Percentiles rank a stretch among this genome's conserved stretches.
These are phyloP conservation scores for Mycena rebaudengoi DNA, from an alignment of 768 basidiomycete species.

Conservation along the genomic window DNA sequence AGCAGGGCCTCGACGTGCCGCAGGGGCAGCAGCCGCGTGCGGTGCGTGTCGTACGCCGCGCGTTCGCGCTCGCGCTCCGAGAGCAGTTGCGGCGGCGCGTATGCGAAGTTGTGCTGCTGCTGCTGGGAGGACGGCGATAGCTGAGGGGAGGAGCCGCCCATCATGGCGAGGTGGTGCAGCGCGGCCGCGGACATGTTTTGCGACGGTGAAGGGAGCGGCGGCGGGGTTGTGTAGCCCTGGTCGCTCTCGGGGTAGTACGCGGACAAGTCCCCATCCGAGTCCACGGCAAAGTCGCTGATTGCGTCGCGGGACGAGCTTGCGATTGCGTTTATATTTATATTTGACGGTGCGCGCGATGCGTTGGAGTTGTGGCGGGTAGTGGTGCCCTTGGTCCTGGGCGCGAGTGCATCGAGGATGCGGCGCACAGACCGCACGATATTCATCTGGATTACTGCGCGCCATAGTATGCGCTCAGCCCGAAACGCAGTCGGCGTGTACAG, in stretches of 20 bases:
- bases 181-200: too few relatives aligned
- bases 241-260: too few relatives aligned
- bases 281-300: too few relatives aligned
- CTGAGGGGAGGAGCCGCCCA: too few relatives aligned
- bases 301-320: too few relatives aligned
- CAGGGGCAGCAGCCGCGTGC: constrained; percentile 60
- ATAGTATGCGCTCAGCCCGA: constrained; percentile 78
- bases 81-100: constrained; percentile 35
- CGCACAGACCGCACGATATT: constrained; percentile 83
- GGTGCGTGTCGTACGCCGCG: constrained; percentile 3
- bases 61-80: constrained; percentile 16
- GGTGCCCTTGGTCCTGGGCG: constrained; percentile 25
- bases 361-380: constrained; percentile 40
- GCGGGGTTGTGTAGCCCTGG: too few relatives aligned
- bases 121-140: constrained; percentile 31
- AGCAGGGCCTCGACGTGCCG: constrained; percentile 75
- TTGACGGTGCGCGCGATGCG: constrained; percentile 38
- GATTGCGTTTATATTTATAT: too few relatives aligned
- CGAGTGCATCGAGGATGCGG: constrained; percentile 69
- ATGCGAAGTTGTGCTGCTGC: background rate
- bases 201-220: too few relatives aligned
- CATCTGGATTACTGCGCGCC: constrained; percentile 85
- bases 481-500: constrained; percentile 80
- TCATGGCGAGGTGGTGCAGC: too few relatives aligned
- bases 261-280: too few relatives aligned